These are phyloP conservation scores for Pleurotus eryngii DNA, from an alignment of 768 basidiomycete genomes.

Conservation along the genomic window DNA sequence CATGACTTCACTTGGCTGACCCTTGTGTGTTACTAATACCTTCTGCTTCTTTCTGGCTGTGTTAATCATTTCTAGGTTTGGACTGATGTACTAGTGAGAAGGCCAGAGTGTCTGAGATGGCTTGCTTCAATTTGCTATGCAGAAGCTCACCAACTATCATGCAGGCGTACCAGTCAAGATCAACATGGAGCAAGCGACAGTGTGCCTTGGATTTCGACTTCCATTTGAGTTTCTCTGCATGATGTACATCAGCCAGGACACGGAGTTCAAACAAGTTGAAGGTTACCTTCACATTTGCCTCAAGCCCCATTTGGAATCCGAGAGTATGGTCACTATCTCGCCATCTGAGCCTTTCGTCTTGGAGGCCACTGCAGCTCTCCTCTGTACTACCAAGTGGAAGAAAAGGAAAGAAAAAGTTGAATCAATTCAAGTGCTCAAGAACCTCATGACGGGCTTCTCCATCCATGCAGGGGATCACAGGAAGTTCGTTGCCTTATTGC, in stretches of 20 bases:
- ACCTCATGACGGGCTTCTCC: no score
- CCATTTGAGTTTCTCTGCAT: constrained; percentile 7
- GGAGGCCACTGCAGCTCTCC: constrained; percentile 19
- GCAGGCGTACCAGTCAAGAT: not conserved
- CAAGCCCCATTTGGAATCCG: constrained; percentile 7
- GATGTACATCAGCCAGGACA: not conserved
- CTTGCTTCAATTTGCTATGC: no score
- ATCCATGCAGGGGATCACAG: no score
- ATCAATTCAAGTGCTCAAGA: no score
- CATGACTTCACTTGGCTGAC: no score
- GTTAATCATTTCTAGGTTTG: no score
- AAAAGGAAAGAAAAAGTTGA: no score
- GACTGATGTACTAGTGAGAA: no score
- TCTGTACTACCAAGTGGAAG: constrained; percentile 9
- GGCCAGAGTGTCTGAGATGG: not conserved
- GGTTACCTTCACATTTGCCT: constrained; percentile 8
- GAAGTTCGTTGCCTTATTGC: no score
- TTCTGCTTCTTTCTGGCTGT: no score
- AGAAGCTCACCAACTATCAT: no score
- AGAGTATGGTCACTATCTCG: constrained; percentile 9
- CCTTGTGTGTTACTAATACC: no score
- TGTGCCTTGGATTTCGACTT: constrained; percentile 6
- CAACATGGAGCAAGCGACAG: not conserved
- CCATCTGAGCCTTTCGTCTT: constrained; percentile 7
- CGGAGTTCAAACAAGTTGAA: constrained; percentile 6